Percentiles rank a stretch among this genome's conserved stretches.
Evolutionary conservation across 495 filamentous ascomycete species (phyloP).

Genomic region (Aspergillus biplanus): DNA sequence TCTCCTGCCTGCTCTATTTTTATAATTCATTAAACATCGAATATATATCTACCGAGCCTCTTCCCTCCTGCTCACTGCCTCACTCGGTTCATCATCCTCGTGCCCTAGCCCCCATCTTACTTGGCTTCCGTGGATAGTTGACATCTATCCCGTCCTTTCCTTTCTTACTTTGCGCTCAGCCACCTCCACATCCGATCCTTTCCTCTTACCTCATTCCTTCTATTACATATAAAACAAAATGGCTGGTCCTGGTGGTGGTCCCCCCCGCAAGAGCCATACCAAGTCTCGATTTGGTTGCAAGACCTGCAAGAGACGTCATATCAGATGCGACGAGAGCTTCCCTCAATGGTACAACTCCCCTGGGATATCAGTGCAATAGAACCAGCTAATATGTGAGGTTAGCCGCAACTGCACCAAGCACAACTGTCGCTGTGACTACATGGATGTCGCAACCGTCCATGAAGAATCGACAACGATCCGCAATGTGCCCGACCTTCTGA

Average conservation of each 20-base stretch:
- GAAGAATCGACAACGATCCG: conserved; percentile 67
- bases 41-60: conserved; percentile 7
- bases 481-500: conserved; percentile 76
- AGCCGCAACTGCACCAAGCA: conserved; percentile 99
- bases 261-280: conserved; percentile 79
- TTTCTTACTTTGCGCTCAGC: conserved; percentile 10
- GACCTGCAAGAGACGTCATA: conserved; percentile 96
- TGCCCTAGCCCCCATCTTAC: conserved; percentile 1
- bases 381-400: conserved; percentile 7
- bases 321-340: conserved; percentile 95
- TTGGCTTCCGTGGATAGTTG: conserved; percentile 8
- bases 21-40: conserved; percentile 6
- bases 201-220: conserved; percentile 1
- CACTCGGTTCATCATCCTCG: neutral
- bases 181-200: conserved; percentile 2
- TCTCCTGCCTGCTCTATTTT: conserved; percentile 3
- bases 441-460: conserved; percentile 69
- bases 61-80: neutral
- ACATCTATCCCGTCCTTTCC: conserved; percentile 23
- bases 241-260: conserved; percentile 56
- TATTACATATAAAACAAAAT: conserved; percentile 31
- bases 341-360: conserved; percentile 81
- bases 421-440: conserved; percentile 96
- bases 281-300: conserved; percentile 98
- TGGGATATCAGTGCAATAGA: neutral